Conservation (phyloP, 192 early-diverging fungal genomes). For the Backusella sp. region DNA sequence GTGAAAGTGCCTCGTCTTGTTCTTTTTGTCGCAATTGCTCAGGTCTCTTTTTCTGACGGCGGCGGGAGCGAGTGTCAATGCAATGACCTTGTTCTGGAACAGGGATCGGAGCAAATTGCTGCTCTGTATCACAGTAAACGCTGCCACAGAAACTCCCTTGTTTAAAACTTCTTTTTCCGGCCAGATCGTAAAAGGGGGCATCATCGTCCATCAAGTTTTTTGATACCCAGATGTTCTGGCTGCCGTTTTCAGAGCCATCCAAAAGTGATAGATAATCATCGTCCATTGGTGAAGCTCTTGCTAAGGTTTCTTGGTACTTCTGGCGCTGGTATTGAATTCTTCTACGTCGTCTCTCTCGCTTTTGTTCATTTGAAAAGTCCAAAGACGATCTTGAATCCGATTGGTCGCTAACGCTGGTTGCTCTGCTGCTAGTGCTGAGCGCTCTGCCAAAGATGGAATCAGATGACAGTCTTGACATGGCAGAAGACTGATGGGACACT, state of each 20-base stretch:
- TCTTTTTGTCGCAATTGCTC: neutral
- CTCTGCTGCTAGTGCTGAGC: neutral
- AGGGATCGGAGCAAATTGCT: neutral
- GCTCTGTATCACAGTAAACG: constrained; percentile 7
- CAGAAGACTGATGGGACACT: neutral
- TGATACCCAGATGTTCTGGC: neutral
- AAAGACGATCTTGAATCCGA: neutral
- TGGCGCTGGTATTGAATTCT: constrained; percentile 4
- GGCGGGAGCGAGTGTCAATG: neutral
- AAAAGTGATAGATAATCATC: neutral
- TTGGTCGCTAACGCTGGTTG: neutral
- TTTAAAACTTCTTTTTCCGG: constrained; percentile 4
- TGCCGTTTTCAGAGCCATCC: neutral
- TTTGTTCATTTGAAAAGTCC: neutral
- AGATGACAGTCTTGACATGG: constrained; percentile 25
- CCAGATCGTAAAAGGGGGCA: constrained; percentile 9
- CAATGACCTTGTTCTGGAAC: neutral
- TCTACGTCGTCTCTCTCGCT: constrained; percentile 11
- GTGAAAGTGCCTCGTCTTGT: neutral
- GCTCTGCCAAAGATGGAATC: constrained; percentile 21
- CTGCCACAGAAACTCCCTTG: constrained; percentile 12
- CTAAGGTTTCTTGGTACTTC: constrained; percentile 4
- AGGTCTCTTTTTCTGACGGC: neutral
- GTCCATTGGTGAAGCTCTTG: neutral
- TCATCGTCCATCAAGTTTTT: neutral